Percentiles rank a stretch among this genome's conserved stretches.
Evolutionary conservation across 306 rosid genomes (phyloP).

Genomic region (Gleditsia sinensis): DNA sequence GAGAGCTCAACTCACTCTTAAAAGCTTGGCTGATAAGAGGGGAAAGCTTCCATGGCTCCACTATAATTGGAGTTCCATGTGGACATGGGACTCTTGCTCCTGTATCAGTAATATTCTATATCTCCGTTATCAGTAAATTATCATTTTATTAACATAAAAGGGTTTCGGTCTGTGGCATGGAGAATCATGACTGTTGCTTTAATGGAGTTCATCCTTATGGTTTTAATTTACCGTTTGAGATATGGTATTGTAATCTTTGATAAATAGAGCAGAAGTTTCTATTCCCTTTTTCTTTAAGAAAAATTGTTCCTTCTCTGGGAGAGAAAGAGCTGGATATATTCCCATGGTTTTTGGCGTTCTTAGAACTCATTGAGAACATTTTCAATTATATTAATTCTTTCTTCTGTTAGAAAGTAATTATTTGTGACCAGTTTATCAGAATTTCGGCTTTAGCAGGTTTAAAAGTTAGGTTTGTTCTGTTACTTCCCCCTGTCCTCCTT

Average conservation of each 20-base stretch:
- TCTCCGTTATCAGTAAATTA: too few relatives aligned
- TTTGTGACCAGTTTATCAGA: not conserved
- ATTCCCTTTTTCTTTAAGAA: not conserved
- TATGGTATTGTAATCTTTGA: slow-evolving; percentile 24
- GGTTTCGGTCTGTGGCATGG: too few relatives aligned
- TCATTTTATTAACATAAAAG: too few relatives aligned
- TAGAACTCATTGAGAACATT: not conserved
- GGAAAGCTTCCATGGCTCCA: too few relatives aligned
- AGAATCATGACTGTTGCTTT: slow-evolving; percentile 20
- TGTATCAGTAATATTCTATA: too few relatives aligned
- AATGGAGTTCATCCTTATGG: slow-evolving; percentile 1
- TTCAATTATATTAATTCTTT: slow-evolving; percentile 8
- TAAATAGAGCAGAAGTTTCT: not conserved
- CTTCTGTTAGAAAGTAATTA: slow-evolving; percentile 3
- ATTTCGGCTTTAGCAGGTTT: slow-evolving; percentile 8
- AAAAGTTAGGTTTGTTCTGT: slow-evolving; percentile 24
- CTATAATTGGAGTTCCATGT: too few relatives aligned
- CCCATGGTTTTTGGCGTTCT: not conserved
- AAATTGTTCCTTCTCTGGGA: not conserved
- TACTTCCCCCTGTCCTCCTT: not conserved
- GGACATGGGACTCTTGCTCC: too few relatives aligned
- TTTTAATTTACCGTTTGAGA: slow-evolving; percentile 8
- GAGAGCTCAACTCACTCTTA: too few relatives aligned
- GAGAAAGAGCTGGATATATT: not conserved
- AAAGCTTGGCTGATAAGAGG: too few relatives aligned